Evolutionary conservation across 768 basidiomycete species (phyloP).

Genomic region (Dioszegia crocea): DNA sequence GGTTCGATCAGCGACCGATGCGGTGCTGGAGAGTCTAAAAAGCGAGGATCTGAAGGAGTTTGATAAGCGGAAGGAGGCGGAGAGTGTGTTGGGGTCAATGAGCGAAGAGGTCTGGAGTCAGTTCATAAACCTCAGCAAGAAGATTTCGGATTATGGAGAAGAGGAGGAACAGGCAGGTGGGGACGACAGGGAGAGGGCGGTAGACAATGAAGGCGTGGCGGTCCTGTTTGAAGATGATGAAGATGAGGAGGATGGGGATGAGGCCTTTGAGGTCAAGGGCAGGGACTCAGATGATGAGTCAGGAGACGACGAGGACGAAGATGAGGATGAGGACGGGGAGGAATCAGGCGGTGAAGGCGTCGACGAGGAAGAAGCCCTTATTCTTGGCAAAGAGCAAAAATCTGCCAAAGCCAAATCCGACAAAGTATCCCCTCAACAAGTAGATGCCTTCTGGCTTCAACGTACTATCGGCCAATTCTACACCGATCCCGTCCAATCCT

Average conservation of each 20-base stretch:
- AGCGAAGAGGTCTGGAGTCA: constrained; percentile 73
- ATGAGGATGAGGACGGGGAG: constrained; percentile 41
- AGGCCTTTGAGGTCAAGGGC: constrained; percentile 73
- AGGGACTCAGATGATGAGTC: constrained; percentile 74
- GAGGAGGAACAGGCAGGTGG: constrained; percentile 69
- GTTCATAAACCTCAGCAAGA: constrained; percentile 79
- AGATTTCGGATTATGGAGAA: constrained; percentile 90
- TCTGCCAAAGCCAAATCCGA: constrained; percentile 58
- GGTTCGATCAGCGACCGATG: constrained; percentile 91
- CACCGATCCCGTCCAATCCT: constrained; percentile 87
- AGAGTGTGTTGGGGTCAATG: constrained; percentile 65
- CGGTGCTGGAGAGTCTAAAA: constrained; percentile 80
- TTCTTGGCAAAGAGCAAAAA: constrained; percentile 66
- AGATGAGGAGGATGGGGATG: constrained; percentile 75
- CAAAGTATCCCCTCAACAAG: constrained; percentile 79
- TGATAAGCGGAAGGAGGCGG: constrained; percentile 92
- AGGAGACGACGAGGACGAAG: constrained; percentile 69
- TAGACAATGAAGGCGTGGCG: constrained; percentile 97
- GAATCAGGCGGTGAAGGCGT: constrained; percentile 55
- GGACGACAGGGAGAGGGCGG: constrained; percentile 77
- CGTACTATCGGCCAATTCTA: constrained; percentile 86
- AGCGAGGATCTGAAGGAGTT: constrained; percentile 86
- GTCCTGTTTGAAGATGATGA: constrained; percentile 98
- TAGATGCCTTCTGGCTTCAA: constrained; percentile 99
- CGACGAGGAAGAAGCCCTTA: constrained; percentile 64